These are phyloP conservation scores for Botrytis hyacinthi DNA, from an alignment of 2,329 filamentous ascomycete genomes.

Conservation along the genomic window DNA sequence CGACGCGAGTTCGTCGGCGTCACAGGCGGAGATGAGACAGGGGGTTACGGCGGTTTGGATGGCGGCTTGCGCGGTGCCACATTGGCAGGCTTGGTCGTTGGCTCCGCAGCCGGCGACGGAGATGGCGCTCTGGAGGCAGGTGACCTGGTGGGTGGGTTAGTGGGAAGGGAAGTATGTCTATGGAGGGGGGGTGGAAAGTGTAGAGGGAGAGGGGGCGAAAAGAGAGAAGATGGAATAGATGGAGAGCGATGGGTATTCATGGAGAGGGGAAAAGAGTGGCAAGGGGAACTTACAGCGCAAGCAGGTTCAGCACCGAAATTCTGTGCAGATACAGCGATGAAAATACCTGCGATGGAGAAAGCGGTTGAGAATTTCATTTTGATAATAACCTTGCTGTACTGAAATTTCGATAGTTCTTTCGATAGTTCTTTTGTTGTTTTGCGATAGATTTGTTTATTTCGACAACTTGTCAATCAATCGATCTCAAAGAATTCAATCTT, in stretches of 20 bases:
- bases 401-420: background rate
- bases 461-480: background rate
- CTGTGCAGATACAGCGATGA: background rate
- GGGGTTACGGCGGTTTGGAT: constrained; percentile 39
- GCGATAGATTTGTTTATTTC: background rate
- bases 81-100: constrained; percentile 43
- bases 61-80: constrained; percentile 33
- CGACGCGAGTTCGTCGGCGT: constrained; percentile 32
- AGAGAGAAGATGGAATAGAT: background rate
- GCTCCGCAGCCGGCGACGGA: constrained; percentile 41
- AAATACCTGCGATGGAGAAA: background rate
- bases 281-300: constrained; percentile 12
- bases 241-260: background rate
- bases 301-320: constrained; percentile 8
- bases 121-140: constrained; percentile 42
- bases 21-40: constrained; percentile 40
- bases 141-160: background rate
- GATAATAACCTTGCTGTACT: background rate
- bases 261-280: background rate
- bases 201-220: background rate
- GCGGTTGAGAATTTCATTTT: constrained; percentile 14
- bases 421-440: no score
- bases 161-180: background rate
- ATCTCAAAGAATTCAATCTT: background rate
- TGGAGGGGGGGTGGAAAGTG: background rate